phyloP scores from a whole-genome alignment of 352 stramenopile species.

The Phytophthora pseudosyringae region DNA sequence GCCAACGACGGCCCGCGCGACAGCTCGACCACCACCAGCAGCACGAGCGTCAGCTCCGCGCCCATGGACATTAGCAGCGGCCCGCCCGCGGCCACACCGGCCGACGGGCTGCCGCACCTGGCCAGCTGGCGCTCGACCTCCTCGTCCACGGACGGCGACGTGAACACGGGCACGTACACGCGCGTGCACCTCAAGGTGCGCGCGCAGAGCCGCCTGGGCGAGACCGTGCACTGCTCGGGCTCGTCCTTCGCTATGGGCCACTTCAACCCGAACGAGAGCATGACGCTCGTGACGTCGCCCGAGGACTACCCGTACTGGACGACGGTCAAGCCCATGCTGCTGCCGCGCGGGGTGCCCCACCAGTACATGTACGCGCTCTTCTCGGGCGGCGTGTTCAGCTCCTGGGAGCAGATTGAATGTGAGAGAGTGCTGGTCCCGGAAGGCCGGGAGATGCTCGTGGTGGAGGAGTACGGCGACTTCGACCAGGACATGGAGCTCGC shows the following conservation, averaged over 20 bases:
- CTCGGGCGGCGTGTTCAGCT: conserved; percentile 83
- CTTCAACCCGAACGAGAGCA: conserved; percentile 88
- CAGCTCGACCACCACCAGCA: background rate
- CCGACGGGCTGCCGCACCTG: conserved; percentile 37
- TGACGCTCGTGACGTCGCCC: conserved; percentile 96
- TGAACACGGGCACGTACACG: conserved; percentile 86
- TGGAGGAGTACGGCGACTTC: conserved; percentile 80
- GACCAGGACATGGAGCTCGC: conserved; percentile 71
- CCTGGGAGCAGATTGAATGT: conserved; percentile 79
- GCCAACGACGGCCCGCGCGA: conserved; percentile 18
- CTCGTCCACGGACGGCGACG: conserved; percentile 53
- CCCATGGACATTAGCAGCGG: conserved; percentile 25
- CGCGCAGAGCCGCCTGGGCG: conserved; percentile 72
- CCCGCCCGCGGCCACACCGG: conserved; percentile 2
- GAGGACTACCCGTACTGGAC: conserved; percentile 97
- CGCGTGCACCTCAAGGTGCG: conserved; percentile 78
- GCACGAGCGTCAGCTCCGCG: background rate
- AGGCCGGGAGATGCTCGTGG: conserved; percentile 80
- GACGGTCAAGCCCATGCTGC: conserved; percentile 93
- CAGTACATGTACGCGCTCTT: conserved; percentile 94
- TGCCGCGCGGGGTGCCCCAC: conserved; percentile 83
- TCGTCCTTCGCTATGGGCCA: conserved; percentile 89
- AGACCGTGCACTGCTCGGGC: conserved; percentile 80
- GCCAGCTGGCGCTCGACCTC: conserved; percentile 41
- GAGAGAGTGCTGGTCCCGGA: conserved; percentile 80